phyloP scores from a whole-genome alignment of 164 flowering plant genomes.

The Dillenia suffruticosa region DNA sequence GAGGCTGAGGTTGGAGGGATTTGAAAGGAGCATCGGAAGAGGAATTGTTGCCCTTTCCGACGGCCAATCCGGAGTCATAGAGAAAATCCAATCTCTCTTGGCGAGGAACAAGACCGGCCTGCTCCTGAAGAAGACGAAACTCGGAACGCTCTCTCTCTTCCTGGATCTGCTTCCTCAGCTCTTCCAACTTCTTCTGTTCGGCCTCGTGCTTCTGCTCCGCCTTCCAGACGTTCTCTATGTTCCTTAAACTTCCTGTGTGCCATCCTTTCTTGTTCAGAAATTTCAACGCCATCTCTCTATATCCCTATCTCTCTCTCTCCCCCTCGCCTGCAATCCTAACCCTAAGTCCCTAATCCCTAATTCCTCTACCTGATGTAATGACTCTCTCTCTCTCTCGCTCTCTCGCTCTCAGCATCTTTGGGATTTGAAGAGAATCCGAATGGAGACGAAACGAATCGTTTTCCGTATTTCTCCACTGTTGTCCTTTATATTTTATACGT shows the following conservation, averaged over 20 bases:
- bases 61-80: conserved; percentile 91
- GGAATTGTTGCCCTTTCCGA: conserved; percentile 49
- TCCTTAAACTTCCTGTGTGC: conserved; percentile 96
- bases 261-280: conserved; percentile 99
- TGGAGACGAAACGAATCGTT: too few relatives aligned
- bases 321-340: too few relatives aligned
- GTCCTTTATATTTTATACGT: too few relatives aligned
- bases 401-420: too few relatives aligned
- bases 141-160: conserved; percentile 87
- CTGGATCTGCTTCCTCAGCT: conserved; percentile 83
- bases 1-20: conserved; percentile 25
- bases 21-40: conserved; percentile 19
- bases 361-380: too few relatives aligned
- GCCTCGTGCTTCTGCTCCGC: conserved; percentile 96
- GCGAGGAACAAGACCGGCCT: conserved; percentile 90
- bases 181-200: conserved; percentile 88
- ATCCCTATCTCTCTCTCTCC: neutral
- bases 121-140: conserved; percentile 84
- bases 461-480: too few relatives aligned
- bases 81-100: conserved; percentile 95
- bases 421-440: too few relatives aligned
- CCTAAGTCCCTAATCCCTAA: too few relatives aligned
- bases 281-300: conserved; percentile 67
- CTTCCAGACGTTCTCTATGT: conserved; percentile 98
- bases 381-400: too few relatives aligned